phyloP scores from a whole-genome alignment of 495 filamentous ascomycete genomes.

The Friedmanniomyces simplex region DNA sequence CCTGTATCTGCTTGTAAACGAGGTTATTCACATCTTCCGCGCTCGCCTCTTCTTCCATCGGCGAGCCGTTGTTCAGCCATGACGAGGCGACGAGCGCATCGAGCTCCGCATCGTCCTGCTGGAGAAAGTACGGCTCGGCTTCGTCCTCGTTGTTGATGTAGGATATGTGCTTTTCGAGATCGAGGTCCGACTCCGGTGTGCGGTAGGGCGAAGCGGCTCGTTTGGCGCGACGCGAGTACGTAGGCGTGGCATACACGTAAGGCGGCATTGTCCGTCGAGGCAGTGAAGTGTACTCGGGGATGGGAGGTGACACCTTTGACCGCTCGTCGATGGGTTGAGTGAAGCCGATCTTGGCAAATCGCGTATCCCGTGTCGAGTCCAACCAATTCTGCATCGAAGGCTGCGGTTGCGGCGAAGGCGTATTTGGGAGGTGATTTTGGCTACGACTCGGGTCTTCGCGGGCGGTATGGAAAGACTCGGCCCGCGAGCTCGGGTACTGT shows the following conservation, averaged over 20 bases:
- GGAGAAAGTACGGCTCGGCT: neutral
- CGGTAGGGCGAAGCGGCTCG: neutral
- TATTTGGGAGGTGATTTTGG: slow-evolving; percentile 14
- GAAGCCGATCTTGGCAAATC: neutral
- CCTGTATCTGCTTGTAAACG: slow-evolving; percentile 19
- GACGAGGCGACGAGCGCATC: neutral
- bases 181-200: neutral
- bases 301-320: neutral
- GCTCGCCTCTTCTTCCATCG: neutral
- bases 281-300: neutral
- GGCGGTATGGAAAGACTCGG: slow-evolving; percentile 32
- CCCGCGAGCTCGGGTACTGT: slow-evolving; percentile 24
- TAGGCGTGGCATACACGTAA: neutral
- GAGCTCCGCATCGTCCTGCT: neutral
- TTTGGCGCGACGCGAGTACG: neutral
- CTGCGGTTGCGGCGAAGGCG: slow-evolving; percentile 1
- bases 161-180: slow-evolving; percentile 18
- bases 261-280: neutral
- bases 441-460: slow-evolving; percentile 24
- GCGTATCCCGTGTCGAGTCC: no score
- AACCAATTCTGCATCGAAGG: neutral
- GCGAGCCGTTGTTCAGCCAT: neutral
- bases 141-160: slow-evolving; percentile 17
- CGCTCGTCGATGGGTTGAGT: neutral
- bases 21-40: slow-evolving; percentile 17